Evolutionary conservation across 2,329 filamentous ascomycete genomes (phyloP), one percentile per base, ranked within the genome.

Genomic region (Proliferodiscus dingleyae): DNA sequence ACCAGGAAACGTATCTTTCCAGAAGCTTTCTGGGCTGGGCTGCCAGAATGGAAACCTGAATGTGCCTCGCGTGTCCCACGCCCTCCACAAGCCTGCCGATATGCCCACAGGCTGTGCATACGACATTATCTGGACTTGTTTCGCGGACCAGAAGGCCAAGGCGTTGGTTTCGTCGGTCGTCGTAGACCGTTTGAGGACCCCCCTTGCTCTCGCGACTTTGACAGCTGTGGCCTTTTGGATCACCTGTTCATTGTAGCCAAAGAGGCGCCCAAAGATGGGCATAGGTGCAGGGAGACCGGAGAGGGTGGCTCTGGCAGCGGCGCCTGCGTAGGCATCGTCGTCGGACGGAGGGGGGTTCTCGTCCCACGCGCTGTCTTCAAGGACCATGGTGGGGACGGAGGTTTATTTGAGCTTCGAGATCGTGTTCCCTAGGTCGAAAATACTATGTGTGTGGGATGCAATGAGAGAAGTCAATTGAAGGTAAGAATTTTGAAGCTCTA

Each of bases 31-130:
- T 4, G 50, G 41, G 19, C 61, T 54, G n/a, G 58, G 60, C 36
- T 59, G 51, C 23, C 41, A 59, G 34, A 64, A 61, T 5, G 62
- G 61, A 45, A 61, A 61, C 36, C 52, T 50, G 37, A 58, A 61
- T 19, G 48, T 53, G 7, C 38, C 6, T 4, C 23, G 32, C 6
- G 61, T 57, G 10, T 24, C 41, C 13, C 58, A 57, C 9, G 54
- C 48, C 41, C 55, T 53, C 46, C 51, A 61, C 4, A 50, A 19
- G 8, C 59, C 62, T n/a, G 34, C 56, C 10, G 50, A 45, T 16
- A 59, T 36, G 0, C 60, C 62, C 2, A 54, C 5, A 2, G 54
- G 49, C 2, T 42, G 18, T 2, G 51, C 54, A 37, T 59, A 64
- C 16, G 62, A 64, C 19, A 45, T 34, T 3, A 61, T 52, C 2